Conservation (phyloP, 345 rosid species). For the Draba incana region DNA sequence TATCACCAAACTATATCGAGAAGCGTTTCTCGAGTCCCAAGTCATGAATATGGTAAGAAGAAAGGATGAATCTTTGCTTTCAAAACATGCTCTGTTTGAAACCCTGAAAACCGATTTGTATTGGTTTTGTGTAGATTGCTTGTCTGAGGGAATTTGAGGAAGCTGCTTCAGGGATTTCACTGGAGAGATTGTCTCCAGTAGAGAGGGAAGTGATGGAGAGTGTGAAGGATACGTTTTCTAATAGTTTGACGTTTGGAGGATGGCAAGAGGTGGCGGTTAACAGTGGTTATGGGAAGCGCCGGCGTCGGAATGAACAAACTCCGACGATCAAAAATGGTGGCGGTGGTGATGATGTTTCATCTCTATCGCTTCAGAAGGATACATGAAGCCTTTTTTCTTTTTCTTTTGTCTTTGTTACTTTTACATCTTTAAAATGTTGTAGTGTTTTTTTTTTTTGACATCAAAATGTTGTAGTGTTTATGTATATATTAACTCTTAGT, state of each 20-base stretch:
- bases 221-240: slow-evolving; percentile 40
- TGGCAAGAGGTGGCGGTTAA: slow-evolving; percentile 44
- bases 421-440: background rate
- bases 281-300: slow-evolving; percentile 41
- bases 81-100: background rate
- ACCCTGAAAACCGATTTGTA: background rate
- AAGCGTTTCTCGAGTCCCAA: slow-evolving; percentile 46
- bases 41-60: slow-evolving; percentile 46
- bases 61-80: slow-evolving; percentile 11
- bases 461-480: too few relatives aligned
- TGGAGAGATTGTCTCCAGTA: slow-evolving; percentile 39
- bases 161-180: slow-evolving; percentile 33
- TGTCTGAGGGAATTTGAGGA: slow-evolving; percentile 45
- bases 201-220: slow-evolving; percentile 46
- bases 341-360: slow-evolving; percentile 38
- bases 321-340: slow-evolving; percentile 7
- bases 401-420: background rate
- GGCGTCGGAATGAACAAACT: slow-evolving; percentile 42
- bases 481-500: too few relatives aligned
- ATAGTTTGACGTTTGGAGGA: slow-evolving; percentile 40
- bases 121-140: slow-evolving; percentile 37
- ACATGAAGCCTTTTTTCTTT: slow-evolving; percentile 28
- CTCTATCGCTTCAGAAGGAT: slow-evolving; percentile 32
- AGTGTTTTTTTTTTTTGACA: too few relatives aligned
- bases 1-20: slow-evolving; percentile 41